Conservation (phyloP, 2,329 filamentous ascomycete species). For the Sporothrix phasma region DNA sequence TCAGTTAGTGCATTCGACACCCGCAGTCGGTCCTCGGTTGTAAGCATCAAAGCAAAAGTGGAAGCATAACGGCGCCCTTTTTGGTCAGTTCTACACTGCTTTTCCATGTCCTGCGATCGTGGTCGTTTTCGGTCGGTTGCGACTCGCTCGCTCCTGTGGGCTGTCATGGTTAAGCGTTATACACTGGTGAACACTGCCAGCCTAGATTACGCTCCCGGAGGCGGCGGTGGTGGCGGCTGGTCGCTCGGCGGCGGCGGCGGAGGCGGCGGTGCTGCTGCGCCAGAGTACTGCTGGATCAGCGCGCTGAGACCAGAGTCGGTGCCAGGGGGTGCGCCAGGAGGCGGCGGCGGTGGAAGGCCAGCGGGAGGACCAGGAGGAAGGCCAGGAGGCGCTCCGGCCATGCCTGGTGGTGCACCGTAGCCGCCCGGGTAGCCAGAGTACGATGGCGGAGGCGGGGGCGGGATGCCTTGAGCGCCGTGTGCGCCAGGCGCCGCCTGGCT, state of each 20-base stretch:
- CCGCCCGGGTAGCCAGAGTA: slow-evolving; percentile 26
- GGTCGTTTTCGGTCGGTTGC: background rate
- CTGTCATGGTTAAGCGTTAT: background rate
- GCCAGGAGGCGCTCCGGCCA: slow-evolving; percentile 22
- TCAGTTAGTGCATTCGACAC: background rate
- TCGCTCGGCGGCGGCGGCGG: slow-evolving; percentile 27
- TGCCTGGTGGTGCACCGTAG: slow-evolving; percentile 45
- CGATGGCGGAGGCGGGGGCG: slow-evolving; percentile 22
- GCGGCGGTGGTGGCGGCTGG: slow-evolving; percentile 27
- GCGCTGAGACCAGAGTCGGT: slow-evolving; percentile 48
- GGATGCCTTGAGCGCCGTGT: slow-evolving; percentile 36
- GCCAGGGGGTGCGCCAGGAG: slow-evolving; percentile 36
- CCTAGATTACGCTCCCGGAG: slow-evolving; percentile 20
- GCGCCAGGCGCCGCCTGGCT: slow-evolving; percentile 30
- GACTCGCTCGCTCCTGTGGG: background rate
- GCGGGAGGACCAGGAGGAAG: no score
- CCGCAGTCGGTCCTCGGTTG: background rate
- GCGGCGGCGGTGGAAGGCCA: slow-evolving; percentile 15
- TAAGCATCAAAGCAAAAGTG: background rate
- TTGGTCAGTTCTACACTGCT: background rate
- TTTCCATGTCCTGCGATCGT: background rate
- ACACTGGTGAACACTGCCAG: no score
- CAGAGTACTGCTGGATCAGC: slow-evolving; percentile 52
- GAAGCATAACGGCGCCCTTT: background rate
- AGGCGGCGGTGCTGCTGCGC: slow-evolving; percentile 18